Evolutionary conservation across 129 eudicot genomes (phyloP), one percentile per base, ranked within the genome.

Genomic region (Escallonia rubra): DNA sequence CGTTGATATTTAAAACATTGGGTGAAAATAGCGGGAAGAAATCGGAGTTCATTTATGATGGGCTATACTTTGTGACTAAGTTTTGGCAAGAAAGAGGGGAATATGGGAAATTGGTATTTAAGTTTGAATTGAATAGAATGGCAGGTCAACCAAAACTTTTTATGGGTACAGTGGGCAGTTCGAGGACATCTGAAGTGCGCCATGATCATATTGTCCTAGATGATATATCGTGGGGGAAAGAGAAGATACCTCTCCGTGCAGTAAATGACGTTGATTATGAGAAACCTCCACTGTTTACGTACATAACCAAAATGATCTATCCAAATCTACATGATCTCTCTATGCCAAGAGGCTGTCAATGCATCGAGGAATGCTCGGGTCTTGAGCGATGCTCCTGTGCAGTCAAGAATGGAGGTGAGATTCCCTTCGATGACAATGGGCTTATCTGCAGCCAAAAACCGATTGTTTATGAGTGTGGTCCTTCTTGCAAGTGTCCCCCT

Each of bases 401-500:
- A 12, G 3, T 54, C 48, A 78, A 71, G 10, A 78, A 78, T 63
- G 71, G 78, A 1, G 78, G 83, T 8, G 65, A 64, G 34, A 61
- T 78, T 58, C 83, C 83, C 46, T 82, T 60, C 59, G 71, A 74
- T 46, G 62, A 61, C 11, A 49, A 62, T 3, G 80, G 83, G 4
- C 60, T 72, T 40, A 71, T 78, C 56, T 7, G 69, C 8, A 51
- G 41, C 63, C 45, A 40, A 14, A 76, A 61, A 62, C 43, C 74
- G 55, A 23, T 59, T 10, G 60, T 83, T 48, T 68, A 72, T 7
- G 89, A 84, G 58, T 84, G 89, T 66, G 86, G 89, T 3, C 81
- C 78, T 0, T 61, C 34, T n/a, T 84, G 89, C 70, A 74, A 71
- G 70, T 84, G 86, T 62, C 78, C 83, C 8, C 79, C 86, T 61